Conservation (phyloP, 169 alveolate species). For the Eimeria acervulina region DNA sequence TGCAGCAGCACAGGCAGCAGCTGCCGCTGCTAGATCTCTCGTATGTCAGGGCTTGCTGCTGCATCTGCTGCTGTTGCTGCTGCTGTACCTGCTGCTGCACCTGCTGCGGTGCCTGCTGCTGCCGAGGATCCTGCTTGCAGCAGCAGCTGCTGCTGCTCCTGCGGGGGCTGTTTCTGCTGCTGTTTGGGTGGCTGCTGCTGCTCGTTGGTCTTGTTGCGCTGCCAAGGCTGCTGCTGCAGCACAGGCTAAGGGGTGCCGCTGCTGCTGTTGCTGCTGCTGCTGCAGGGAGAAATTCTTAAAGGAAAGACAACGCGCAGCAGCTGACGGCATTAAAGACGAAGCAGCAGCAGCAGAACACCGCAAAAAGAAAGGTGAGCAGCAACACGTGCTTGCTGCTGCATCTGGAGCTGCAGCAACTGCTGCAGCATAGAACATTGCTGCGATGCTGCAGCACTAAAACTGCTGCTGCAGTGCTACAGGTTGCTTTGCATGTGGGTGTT, state of each 20-base stretch:
- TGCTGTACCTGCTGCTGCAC: not conserved
- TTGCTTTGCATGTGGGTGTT: not conserved
- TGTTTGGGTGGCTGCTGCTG: no score
- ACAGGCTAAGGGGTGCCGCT: not conserved
- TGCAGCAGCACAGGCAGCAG: not conserved
- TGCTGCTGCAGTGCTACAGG: not conserved
- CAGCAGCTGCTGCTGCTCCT: no score
- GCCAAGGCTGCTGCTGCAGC: not conserved
- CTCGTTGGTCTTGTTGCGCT: no score
- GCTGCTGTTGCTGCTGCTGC: not conserved
- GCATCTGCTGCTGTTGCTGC: not conserved
- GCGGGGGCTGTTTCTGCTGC: no score
- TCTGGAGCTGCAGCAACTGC: not conserved
- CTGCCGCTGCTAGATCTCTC: not conserved
- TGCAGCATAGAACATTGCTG: not conserved
- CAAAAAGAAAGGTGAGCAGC: constrained; percentile 18
- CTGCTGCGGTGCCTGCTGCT: no score
- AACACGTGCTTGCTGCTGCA: not conserved
- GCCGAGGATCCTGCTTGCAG: no score
- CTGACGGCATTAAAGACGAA: constrained; percentile 12
- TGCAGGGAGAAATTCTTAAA: not conserved
- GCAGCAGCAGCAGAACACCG: constrained; percentile 45
- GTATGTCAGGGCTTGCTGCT: not conserved
- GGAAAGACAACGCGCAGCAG: constrained; percentile 5
- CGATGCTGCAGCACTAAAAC: not conserved